These are phyloP conservation scores for Excoecaria cochinchinensis DNA, from an alignment of 345 rosid species.

Conservation along the genomic window DNA sequence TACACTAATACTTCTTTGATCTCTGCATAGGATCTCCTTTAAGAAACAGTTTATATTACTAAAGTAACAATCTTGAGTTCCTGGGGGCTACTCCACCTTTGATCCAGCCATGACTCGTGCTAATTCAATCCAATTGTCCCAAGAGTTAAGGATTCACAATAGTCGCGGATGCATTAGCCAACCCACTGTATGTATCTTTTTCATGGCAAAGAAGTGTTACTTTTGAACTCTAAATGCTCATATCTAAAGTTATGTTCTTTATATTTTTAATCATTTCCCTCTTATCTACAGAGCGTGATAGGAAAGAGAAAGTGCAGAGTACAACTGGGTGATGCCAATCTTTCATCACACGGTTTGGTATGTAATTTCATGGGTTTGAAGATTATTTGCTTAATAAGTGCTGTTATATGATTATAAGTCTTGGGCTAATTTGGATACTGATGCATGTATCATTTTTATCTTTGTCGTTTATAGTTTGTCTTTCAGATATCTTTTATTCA, in stretches of 20 bases:
- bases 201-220: too few species aligned
- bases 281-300: conserved; percentile 35
- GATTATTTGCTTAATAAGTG: not conserved
- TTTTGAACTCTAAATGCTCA: not conserved
- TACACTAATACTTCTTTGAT: not conserved
- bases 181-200: conserved; percentile 31
- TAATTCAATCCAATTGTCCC: conserved; percentile 51
- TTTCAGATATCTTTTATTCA: not conserved
- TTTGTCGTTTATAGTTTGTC: conserved; percentile 2
- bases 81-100: conserved; percentile 19
- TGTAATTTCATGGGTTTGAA: conserved; percentile 14
- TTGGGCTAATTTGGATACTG: not conserved
- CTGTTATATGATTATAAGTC: not conserved
- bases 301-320: conserved; percentile 47
- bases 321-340: conserved; percentile 36
- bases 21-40: not conserved
- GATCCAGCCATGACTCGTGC: conserved; percentile 45
- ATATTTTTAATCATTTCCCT: conserved; percentile 14
- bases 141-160: conserved; percentile 42
- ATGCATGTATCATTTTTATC: not conserved
- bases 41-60: not conserved
- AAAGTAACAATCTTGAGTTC: conserved; percentile 9
- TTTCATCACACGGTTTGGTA: conserved; percentile 67
- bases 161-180: conserved; percentile 35
- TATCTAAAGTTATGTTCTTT: not conserved